A percentile compares a stretch with the other conserved stretches of the same genome.
Conservation (phyloP, 768 basidiomycete species). For the Rhodotorula sphaerocarpa region DNA sequence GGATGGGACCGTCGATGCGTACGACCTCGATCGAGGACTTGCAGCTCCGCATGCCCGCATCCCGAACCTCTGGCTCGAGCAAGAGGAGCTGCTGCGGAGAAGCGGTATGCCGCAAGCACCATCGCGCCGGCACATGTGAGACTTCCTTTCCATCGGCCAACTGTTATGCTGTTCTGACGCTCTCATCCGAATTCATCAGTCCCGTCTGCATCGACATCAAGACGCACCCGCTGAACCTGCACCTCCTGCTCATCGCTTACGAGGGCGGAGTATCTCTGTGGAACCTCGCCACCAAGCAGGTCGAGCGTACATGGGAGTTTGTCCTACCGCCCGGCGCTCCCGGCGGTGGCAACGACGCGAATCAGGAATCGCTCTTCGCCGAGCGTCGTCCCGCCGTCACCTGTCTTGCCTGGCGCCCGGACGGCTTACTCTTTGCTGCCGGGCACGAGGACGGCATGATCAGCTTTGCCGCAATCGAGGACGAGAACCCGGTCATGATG, state of each 20-base stretch:
- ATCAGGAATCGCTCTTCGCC: constrained; percentile 53
- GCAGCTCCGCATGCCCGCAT: constrained; percentile 58
- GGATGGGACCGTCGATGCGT: constrained; percentile 61
- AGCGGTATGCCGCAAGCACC: constrained; percentile 43
- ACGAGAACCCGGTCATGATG: constrained; percentile 66
- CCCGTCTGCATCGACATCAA: constrained; percentile 36
- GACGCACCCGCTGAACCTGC: constrained; percentile 36
- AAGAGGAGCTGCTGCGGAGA: constrained; percentile 55
- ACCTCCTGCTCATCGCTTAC: constrained; percentile 39
- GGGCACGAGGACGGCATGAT: constrained; percentile 76
- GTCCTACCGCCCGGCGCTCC: constrained; percentile 70
- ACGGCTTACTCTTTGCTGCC: constrained; percentile 61
- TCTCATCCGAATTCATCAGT: background rate
- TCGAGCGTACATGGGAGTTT: constrained; percentile 59
- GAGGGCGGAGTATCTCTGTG: constrained; percentile 46
- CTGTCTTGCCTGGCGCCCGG: constrained; percentile 63
- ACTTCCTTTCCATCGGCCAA: background rate
- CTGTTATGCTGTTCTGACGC: background rate
- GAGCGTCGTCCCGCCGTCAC: constrained; percentile 66
- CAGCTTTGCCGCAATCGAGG: constrained; percentile 72
- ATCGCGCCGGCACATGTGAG: constrained; percentile 32
- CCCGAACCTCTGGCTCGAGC: constrained; percentile 66
- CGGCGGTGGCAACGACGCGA: constrained; percentile 60
- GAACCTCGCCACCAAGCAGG: constrained; percentile 43
- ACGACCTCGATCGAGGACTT: constrained; percentile 62